phyloP scores from a whole-genome alignment of 192 early-diverging fungal species.

The Coemansia guatemalensis region DNA sequence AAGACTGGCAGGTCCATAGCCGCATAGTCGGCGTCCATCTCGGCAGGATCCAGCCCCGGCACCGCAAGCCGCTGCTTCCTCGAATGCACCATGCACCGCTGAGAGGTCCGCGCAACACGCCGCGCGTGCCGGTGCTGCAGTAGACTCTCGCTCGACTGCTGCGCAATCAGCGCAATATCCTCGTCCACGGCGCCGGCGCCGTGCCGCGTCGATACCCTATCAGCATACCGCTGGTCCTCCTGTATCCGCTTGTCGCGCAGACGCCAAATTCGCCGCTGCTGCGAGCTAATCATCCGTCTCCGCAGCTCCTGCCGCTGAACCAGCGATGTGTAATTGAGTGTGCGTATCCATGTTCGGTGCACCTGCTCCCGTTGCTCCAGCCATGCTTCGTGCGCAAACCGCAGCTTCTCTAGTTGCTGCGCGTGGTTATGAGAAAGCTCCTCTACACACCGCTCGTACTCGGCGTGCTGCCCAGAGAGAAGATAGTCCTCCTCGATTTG shows the following conservation, averaged over 20 bases:
- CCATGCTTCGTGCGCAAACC: slow-evolving; percentile 38
- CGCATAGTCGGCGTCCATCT: slow-evolving; percentile 48
- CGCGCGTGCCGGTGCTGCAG: slow-evolving; percentile 34
- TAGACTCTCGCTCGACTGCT: slow-evolving; percentile 15
- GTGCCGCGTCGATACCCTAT: slow-evolving; percentile 5
- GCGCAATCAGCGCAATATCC: slow-evolving; percentile 23
- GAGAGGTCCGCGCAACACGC: slow-evolving; percentile 22
- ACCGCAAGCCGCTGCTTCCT: slow-evolving; percentile 38
- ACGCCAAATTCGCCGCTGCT: slow-evolving; percentile 42
- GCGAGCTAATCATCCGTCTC: slow-evolving; percentile 26
- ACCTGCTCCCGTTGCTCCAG: slow-evolving; percentile 33
- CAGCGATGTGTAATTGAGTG: slow-evolving; percentile 48
- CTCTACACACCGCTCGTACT: slow-evolving; percentile 39
- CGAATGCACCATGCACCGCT: slow-evolving; percentile 36
- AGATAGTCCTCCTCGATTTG: slow-evolving; percentile 47
- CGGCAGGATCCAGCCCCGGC: slow-evolving; percentile 33
- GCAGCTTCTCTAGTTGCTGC: slow-evolving; percentile 31
- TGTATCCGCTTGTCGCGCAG: slow-evolving; percentile 37
- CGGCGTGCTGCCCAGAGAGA: slow-evolving; percentile 39
- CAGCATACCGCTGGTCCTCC: slow-evolving; percentile 27
- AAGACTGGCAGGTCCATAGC: slow-evolving; percentile 45
- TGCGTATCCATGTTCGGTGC: slow-evolving; percentile 29
- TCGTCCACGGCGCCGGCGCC: slow-evolving; percentile 7
- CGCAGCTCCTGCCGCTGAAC: slow-evolving; percentile 51
- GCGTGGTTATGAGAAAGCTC: slow-evolving; percentile 19